Evolutionary conservation across 768 basidiomycete species (phyloP), one percentile per base, ranked within the genome.

Genomic region (Leccinum longicurvipes): DNA sequence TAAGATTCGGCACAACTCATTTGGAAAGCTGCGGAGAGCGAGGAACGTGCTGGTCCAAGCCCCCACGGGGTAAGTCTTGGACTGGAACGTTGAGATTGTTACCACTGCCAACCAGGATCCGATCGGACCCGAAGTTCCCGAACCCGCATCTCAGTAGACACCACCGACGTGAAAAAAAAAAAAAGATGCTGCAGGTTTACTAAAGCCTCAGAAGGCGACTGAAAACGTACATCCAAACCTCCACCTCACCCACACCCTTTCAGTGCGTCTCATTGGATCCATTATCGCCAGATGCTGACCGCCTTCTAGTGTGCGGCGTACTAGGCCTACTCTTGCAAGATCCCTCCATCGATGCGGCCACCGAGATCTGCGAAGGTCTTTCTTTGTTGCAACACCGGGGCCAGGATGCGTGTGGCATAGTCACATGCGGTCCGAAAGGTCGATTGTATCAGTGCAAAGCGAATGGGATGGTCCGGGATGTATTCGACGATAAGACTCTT

Each of bases 391-490:
- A 99, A 71, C 97, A 99, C 68, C 82, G 96, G 62, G 97, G 96
- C 12, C 96, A 99, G 72, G 97, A 99, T 78, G 97, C 97, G 0
- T 96, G 94, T 61, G 97, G 97, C 32, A 87, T 98, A 65, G 87
- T 99, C 56, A 99, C 97, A 31, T 95, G 97, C 71, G 97, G 94
- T 3, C 84, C 85, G 5, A 93, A 93, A 68, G 97, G 97, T 25
- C 85, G 94, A 44, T 89, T 99, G 69, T 98, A 89, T 72, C 97
- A 99, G 70, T 95, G 93, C 80, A 99, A 99, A 74, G 93, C 93
- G 25, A 99, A 98, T 67, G 97, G 97, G 44, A 98, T 99, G 97
- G 96, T 99, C 63, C 82, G 95, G 50, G 97, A 99, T 67, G 88
- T 98, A 57, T 93, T 98, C 72, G 95, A 98, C 70, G 77, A 82